phyloP scores from a whole-genome alignment of 2,329 filamentous ascomycete species.

The Aureobasidium mangrovei region DNA sequence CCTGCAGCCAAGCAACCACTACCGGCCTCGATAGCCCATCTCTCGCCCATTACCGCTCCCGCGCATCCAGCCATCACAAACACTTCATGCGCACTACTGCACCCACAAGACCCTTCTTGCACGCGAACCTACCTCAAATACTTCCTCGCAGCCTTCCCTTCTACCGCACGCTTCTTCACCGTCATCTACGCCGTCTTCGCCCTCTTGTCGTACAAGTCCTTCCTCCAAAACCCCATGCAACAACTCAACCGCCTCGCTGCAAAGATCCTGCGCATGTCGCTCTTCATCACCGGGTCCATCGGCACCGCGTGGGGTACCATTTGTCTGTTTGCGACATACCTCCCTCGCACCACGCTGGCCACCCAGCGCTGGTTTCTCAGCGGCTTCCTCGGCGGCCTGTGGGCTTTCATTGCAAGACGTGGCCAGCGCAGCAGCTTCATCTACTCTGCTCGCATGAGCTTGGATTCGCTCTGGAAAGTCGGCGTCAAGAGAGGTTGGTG shows the following conservation, averaged over 20 bases:
- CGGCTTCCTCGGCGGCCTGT: slow-evolving; percentile 75
- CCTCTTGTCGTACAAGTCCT: slow-evolving; percentile 56
- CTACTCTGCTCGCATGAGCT: slow-evolving; percentile 66
- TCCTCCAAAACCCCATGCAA: slow-evolving; percentile 61
- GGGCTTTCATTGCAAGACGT: slow-evolving; percentile 66
- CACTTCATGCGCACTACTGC: slow-evolving; percentile 81
- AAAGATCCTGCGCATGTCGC: slow-evolving; percentile 62
- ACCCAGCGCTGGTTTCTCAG: slow-evolving; percentile 85
- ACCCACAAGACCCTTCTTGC: slow-evolving; percentile 82
- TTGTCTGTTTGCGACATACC: slow-evolving; percentile 74
- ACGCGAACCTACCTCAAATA: slow-evolving; percentile 79
- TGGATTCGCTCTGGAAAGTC: slow-evolving; percentile 85
- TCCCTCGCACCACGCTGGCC: slow-evolving; percentile 66
- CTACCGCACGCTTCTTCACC: slow-evolving; percentile 68
- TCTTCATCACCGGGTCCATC: slow-evolving; percentile 74
- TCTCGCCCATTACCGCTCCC: slow-evolving; percentile 69
- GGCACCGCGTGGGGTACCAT: slow-evolving; percentile 82
- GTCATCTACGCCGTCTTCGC: slow-evolving; percentile 64
- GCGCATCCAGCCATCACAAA: slow-evolving; percentile 81
- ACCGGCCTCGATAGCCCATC: slow-evolving; percentile 53
- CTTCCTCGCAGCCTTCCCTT: slow-evolving; percentile 75
- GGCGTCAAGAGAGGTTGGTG: slow-evolving; percentile 87
- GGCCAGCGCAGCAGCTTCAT: slow-evolving; percentile 62
- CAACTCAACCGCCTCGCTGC: slow-evolving; percentile 59
- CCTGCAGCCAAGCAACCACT: slow-evolving; percentile 52